These are phyloP conservation scores for Diaporthe capsici DNA, from an alignment of 2,329 filamentous ascomycete genomes.

Conservation along the genomic window DNA sequence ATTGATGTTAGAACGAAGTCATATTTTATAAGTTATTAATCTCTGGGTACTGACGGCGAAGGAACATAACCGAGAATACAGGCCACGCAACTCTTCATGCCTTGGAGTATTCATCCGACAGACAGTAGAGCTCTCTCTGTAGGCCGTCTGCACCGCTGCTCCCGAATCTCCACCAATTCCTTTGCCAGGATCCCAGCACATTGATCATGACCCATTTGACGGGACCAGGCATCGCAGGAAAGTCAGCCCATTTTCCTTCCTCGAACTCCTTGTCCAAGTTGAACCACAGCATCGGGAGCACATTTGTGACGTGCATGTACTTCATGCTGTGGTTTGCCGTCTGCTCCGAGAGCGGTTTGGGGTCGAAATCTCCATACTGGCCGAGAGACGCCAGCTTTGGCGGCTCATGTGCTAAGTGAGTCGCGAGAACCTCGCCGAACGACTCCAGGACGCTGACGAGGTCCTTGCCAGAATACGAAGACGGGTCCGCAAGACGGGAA, in stretches of 20 bases:
- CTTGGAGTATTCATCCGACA: slow-evolving; percentile 14
- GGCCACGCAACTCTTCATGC: background rate
- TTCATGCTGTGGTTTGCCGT: slow-evolving; percentile 23
- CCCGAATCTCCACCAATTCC: slow-evolving; percentile 19
- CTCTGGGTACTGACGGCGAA: too few relatives aligned
- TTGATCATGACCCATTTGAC: slow-evolving; percentile 28
- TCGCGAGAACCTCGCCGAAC: background rate
- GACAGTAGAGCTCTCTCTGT: slow-evolving; percentile 20
- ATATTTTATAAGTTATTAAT: too few relatives aligned
- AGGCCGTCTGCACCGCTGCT: slow-evolving; percentile 23
- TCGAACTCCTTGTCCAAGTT: slow-evolving; percentile 28
- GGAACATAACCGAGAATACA: background rate
- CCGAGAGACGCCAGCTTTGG: slow-evolving; percentile 32
- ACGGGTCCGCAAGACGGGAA: background rate
- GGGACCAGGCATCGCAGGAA: slow-evolving; percentile 2
- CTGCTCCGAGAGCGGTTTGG: slow-evolving; percentile 7
- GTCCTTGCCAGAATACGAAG: background rate
- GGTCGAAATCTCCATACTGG: slow-evolving; percentile 7
- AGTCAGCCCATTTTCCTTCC: background rate
- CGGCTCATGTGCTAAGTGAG: slow-evolving; percentile 21
- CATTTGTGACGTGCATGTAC: slow-evolving; percentile 25
- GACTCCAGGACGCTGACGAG: slow-evolving; percentile 1
- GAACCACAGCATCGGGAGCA: slow-evolving; percentile 16
- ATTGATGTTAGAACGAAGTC: too few relatives aligned
- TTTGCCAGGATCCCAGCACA: background rate